Percentiles rank a stretch among this genome's conserved stretches.
Conservation (phyloP, 2,329 filamentous ascomycete genomes). For the Claviceps arundinis region DNA sequence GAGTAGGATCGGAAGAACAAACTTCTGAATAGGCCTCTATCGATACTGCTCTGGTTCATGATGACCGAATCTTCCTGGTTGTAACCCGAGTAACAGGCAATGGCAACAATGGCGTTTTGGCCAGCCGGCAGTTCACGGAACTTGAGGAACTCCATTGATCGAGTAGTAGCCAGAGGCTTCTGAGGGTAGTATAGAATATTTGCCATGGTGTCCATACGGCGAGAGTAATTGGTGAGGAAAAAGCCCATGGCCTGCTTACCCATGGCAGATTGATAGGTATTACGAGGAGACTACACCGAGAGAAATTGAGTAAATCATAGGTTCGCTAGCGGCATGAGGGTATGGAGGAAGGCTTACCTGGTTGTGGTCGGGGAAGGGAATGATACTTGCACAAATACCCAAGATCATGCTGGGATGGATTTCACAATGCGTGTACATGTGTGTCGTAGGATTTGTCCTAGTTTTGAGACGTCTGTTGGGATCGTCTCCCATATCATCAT, state of each 20-base stretch:
- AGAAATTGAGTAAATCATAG: not conserved
- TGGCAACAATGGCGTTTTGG: constrained; percentile 96
- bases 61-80: constrained; percentile 99
- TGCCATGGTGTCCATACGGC: constrained; percentile 98
- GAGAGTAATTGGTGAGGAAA: constrained; percentile 91
- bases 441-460: constrained; percentile 71
- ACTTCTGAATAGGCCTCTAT: constrained; percentile 92
- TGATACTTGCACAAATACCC: constrained; percentile 96
- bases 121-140: constrained; percentile 95
- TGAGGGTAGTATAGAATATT: constrained; percentile 99
- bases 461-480: constrained; percentile 81
- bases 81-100: constrained; percentile 94
- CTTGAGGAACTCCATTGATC: constrained; percentile 97
- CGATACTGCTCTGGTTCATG: constrained; percentile 99
- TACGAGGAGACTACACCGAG: constrained; percentile 67
- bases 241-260: constrained; percentile 99
- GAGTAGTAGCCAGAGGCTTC: constrained; percentile 88
- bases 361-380: constrained; percentile 98
- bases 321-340: not conserved
- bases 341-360: constrained; percentile 38
- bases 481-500: constrained; percentile 50
- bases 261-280: constrained; percentile 98
- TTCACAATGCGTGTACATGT: constrained; percentile 95
- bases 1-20: constrained; percentile 97
- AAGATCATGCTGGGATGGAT: constrained; percentile 99